Evolutionary conservation across 2,329 filamentous ascomycete genomes (phyloP).

Genomic region (Aureobasidium sp.): DNA sequence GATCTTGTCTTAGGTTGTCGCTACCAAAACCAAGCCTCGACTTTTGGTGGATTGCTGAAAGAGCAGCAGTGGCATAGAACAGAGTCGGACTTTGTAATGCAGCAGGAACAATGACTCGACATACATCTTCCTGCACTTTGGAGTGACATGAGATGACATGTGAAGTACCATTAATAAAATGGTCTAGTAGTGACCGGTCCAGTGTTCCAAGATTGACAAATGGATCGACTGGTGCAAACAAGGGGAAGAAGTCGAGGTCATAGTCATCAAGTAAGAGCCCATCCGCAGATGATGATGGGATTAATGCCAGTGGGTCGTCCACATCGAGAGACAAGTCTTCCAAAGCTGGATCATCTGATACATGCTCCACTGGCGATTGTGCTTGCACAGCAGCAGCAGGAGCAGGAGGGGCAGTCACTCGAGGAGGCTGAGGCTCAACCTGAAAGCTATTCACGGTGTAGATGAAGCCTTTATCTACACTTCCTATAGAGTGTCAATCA

Average conservation of each 20-base stretch:
- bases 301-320: neutral
- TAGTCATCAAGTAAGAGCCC: neutral
- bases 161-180: slow-evolving; percentile 14
- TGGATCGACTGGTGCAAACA: slow-evolving; percentile 7
- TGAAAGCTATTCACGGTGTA: slow-evolving; percentile 11
- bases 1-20: neutral
- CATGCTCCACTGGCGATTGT: neutral
- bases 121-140: slow-evolving; percentile 13
- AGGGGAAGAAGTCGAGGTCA: neutral
- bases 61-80: slow-evolving; percentile 15
- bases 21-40: neutral
- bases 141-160: slow-evolving; percentile 16
- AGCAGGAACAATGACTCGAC: slow-evolving; percentile 14
- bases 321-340: neutral
- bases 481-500: slow-evolving; percentile 1
- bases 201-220: neutral
- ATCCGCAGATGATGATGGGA: neutral
- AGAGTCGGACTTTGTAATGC: slow-evolving; percentile 11
- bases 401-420: neutral
- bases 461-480: slow-evolving; percentile 1
- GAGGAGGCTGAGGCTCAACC: neutral
- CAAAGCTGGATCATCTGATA: neutral
- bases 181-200: slow-evolving; percentile 13
- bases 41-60: slow-evolving; percentile 16
- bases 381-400: neutral